Conservation (phyloP, 208 protist species). For the Acanthamoeba healyi region DNA sequence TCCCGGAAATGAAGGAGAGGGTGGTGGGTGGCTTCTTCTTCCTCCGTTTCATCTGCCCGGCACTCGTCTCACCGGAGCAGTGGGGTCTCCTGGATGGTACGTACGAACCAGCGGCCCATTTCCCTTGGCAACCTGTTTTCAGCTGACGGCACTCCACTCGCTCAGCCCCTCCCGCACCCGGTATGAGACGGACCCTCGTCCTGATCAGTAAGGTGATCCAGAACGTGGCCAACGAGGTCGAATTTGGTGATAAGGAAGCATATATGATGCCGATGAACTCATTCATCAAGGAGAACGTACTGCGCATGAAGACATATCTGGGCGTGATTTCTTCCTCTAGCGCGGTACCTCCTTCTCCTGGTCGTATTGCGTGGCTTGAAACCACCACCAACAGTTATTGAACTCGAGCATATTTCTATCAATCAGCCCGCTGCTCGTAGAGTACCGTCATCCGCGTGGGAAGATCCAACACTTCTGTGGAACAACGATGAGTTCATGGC, state of each 20-base stretch:
- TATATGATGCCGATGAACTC: constrained; percentile 68
- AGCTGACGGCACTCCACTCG: not conserved
- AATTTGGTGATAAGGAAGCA: constrained; percentile 61
- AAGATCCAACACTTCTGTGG: not conserved
- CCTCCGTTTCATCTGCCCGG: constrained; percentile 70
- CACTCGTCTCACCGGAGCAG: constrained; percentile 45
- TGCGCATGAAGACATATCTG: constrained; percentile 20
- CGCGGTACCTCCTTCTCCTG: not conserved
- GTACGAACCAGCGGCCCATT: not conserved
- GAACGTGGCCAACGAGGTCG: constrained; percentile 70
- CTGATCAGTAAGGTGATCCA: constrained; percentile 54
- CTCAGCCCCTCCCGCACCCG: not conserved
- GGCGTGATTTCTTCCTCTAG: not conserved
- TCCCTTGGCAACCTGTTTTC: not conserved
- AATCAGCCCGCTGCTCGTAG: too few relatives aligned
- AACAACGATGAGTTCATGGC: constrained; percentile 27
- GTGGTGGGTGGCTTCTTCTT: constrained; percentile 75
- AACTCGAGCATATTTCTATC: not conserved
- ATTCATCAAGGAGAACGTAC: constrained; percentile 30
- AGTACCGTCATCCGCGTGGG: too few relatives aligned
- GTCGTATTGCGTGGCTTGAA: not conserved
- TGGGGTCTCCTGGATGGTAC: not conserved
- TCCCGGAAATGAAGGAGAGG: constrained; percentile 48
- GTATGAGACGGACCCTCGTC: constrained; percentile 1
- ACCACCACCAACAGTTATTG: not conserved